phyloP scores from a whole-genome alignment of 495 filamentous ascomycete genomes.

The Platismatia glauca region DNA sequence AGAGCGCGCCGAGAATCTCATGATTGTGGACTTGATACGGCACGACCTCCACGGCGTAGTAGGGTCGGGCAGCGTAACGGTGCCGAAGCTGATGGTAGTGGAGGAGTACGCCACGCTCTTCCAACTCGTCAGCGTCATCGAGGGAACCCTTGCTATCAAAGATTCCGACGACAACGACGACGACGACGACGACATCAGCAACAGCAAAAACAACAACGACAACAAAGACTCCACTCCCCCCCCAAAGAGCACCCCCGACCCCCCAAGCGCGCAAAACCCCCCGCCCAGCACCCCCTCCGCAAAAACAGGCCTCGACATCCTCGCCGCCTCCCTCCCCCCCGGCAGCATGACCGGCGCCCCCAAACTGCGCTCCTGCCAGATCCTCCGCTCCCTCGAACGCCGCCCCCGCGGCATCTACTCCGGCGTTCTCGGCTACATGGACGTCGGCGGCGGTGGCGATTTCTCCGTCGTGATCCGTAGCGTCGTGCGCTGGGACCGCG shows the following conservation, averaged over 20 bases:
- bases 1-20: slow-evolving; percentile 91
- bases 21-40: slow-evolving; percentile 93
- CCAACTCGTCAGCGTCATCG: slow-evolving; percentile 81
- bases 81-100: slow-evolving; percentile 66
- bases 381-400: slow-evolving; percentile 62
- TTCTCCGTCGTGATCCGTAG: slow-evolving; percentile 83
- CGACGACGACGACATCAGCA: slow-evolving; percentile 5
- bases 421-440: slow-evolving; percentile 82
- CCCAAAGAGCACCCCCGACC: background rate
- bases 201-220: slow-evolving; percentile 12
- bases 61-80: slow-evolving; percentile 54
- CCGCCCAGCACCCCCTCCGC: no score
- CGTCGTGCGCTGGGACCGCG: slow-evolving; percentile 58
- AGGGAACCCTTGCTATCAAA: slow-evolving; percentile 39
- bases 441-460: slow-evolving; percentile 74
- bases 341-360: slow-evolving; percentile 95
- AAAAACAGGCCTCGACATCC: slow-evolving; percentile 60
- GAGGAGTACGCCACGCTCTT: slow-evolving; percentile 87
- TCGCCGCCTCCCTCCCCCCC: slow-evolving; percentile 71
- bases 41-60: slow-evolving; percentile 83
- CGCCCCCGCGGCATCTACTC: slow-evolving; percentile 71
- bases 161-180: background rate
- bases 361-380: slow-evolving; percentile 80
- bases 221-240: background rate
- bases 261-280: background rate